Evolutionary conservation across 2,329 filamentous ascomycete species (phyloP), one percentile per base, ranked within the genome.

Genomic region (Penicillium hordei): DNA sequence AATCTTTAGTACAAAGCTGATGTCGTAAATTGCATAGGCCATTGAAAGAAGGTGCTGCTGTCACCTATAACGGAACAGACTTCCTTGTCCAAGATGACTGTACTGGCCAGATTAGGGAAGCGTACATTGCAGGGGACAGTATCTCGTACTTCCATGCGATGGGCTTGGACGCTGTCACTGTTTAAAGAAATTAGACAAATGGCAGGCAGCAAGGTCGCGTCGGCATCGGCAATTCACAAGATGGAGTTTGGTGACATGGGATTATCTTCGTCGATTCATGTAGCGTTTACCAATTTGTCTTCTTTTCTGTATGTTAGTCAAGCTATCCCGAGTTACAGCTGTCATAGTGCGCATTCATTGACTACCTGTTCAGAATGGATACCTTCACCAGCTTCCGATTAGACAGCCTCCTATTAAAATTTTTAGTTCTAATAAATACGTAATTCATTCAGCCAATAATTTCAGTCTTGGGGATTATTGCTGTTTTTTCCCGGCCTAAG

Each of bases 51-150:
- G 55, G 55, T 8, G 23, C 21, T 19, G 9, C 38, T 44, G 55
- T 58, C 17, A 52, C 55, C n/a, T 60, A 60, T 43, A 45, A 60
- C 23, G 58, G 55, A 6, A 55, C 51, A 6, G 55, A 60, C 27
- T 58, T 60, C 29, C 40, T 60, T 23, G 53, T 58, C 36, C 17
- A 55, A 13, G 45, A 56, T 33, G 31, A 43, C n/a, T 43, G 46
- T 44, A 59, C 56, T 4, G 59, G 56, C 2, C 31, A 39, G n/a
- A 49, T 60, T 42, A 27, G 29, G 27, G 52, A 59, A 31, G 46
- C 27, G 31, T 44, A 60, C 19, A 55, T 55, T 7, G 38, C 55
- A 4, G 42, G 48, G 21, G 43, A 60, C 31, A 31, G 52, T 27
- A 53, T 61, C n/a, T 45, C 42, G 3, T 56, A 50, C 25, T 55